Evolutionary conservation across 2,329 filamentous ascomycete species (phyloP).

Genomic region (Fusarium newnesense): DNA sequence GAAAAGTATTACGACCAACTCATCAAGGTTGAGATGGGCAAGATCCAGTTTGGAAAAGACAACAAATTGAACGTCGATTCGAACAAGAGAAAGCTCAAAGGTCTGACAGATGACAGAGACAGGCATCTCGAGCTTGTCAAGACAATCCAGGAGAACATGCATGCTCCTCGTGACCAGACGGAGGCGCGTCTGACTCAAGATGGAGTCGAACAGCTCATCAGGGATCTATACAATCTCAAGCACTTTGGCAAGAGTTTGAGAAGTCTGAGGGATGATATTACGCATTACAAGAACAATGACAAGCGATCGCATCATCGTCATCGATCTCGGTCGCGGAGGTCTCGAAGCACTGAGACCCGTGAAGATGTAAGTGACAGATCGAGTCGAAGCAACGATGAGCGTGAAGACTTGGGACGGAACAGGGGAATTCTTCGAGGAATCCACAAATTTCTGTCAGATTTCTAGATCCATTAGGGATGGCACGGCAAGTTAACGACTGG

Average conservation of each 20-base stretch:
- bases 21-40: constrained; percentile 1
- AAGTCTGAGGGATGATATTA: constrained; percentile 4
- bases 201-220: not conserved
- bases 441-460: not conserved
- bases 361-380: not conserved
- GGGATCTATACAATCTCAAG: constrained; percentile 12
- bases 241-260: constrained; percentile 23
- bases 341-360: not conserved
- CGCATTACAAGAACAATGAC: not conserved
- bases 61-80: not conserved
- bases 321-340: not conserved
- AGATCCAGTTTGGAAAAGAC: constrained; percentile 2
- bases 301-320: not conserved
- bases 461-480: not conserved
- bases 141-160: constrained; percentile 20
- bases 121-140: constrained; percentile 23
- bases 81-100: constrained; percentile 10
- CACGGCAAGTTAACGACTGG: not conserved
- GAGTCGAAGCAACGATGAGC: not conserved
- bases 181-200: constrained; percentile 8
- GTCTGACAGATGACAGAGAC: constrained; percentile 7
- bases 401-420: not conserved
- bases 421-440: not conserved
- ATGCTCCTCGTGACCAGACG: not conserved
- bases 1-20: constrained; percentile 11